Evolutionary conservation across 2,329 filamentous ascomycete genomes (phyloP).

Genomic region (Annulohypoxylon truncatum): DNA sequence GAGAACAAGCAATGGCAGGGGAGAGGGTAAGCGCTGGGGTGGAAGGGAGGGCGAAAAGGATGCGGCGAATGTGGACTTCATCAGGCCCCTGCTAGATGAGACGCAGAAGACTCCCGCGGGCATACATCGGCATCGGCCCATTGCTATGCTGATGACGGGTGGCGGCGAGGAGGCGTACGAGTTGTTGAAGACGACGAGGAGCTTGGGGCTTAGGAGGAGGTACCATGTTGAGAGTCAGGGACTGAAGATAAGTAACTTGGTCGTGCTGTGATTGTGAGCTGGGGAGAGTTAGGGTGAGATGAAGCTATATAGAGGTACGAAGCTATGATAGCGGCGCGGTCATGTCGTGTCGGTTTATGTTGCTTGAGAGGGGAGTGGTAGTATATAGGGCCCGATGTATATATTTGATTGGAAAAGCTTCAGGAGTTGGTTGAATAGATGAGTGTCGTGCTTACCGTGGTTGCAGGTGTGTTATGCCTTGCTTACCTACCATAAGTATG

Average conservation of each 20-base stretch:
- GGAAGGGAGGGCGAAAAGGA: too few species aligned
- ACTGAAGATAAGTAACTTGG: constrained; percentile 79
- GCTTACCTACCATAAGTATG: too few species aligned
- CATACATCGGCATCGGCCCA: constrained; percentile 74
- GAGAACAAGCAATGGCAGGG: not conserved
- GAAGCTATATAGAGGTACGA: constrained; percentile 11
- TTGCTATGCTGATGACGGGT: constrained; percentile 85
- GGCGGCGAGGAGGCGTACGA: constrained; percentile 75
- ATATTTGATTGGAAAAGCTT: not conserved
- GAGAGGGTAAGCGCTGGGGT: too few species aligned
- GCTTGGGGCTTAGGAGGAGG: constrained; percentile 79
- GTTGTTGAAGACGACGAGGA: constrained; percentile 70
- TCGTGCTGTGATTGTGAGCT: constrained; percentile 64
- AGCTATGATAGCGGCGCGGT: constrained; percentile 1
- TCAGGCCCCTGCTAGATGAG: constrained; percentile 78
- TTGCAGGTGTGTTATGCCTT: too few species aligned
- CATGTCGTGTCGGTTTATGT: not conserved
- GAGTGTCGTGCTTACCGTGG: not conserved
- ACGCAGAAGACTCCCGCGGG: constrained; percentile 78
- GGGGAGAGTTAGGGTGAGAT: not conserved
- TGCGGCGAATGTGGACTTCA: constrained; percentile 48
- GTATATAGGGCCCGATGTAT: constrained; percentile 1
- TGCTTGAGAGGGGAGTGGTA: not conserved
- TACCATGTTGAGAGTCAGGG: constrained; percentile 87
- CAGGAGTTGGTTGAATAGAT: not conserved